phyloP scores from a whole-genome alignment of 208 protist genomes.

The Leishmania braziliensis region DNA sequence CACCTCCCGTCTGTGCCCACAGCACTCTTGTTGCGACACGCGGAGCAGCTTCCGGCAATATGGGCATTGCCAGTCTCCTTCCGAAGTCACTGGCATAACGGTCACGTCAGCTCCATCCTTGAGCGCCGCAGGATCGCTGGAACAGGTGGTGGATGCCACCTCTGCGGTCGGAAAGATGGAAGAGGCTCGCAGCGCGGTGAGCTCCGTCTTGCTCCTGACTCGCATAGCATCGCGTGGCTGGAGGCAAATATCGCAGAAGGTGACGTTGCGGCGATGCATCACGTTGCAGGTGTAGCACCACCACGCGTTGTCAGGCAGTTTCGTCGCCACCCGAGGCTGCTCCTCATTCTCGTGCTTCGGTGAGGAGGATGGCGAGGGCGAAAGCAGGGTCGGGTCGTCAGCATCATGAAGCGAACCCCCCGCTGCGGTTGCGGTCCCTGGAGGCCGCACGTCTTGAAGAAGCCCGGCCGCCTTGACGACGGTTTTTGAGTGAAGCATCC shows the following conservation, averaged over 20 bases:
- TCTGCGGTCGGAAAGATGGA: background rate
- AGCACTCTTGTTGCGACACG: constrained; percentile 50
- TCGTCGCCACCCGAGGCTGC: constrained; percentile 6
- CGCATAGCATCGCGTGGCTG: constrained; percentile 29
- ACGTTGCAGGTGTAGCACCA: constrained; percentile 82
- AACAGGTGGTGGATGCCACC: background rate
- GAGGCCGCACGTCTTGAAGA: background rate
- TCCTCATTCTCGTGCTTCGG: background rate
- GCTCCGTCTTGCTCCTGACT: background rate
- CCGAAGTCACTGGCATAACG: constrained; percentile 5
- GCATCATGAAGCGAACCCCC: background rate
- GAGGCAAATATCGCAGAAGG: constrained; percentile 89
- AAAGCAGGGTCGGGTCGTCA: background rate
- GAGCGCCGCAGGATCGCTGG: background rate
- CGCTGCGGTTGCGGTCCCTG: background rate
- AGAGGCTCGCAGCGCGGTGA: background rate
- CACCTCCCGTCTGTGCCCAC: constrained; percentile 57
- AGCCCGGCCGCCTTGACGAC: background rate
- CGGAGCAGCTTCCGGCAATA: constrained; percentile 60
- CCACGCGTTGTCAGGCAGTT: constrained; percentile 51
- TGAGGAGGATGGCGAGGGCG: no score
- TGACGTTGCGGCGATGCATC: constrained; percentile 71
- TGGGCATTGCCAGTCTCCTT: constrained; percentile 79
- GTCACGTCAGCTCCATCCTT: background rate
- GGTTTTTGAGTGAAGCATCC: constrained; percentile 4